These are phyloP conservation scores for Haplosporangium gracile DNA, from an alignment of 192 early-diverging fungal species.

Conservation along the genomic window DNA sequence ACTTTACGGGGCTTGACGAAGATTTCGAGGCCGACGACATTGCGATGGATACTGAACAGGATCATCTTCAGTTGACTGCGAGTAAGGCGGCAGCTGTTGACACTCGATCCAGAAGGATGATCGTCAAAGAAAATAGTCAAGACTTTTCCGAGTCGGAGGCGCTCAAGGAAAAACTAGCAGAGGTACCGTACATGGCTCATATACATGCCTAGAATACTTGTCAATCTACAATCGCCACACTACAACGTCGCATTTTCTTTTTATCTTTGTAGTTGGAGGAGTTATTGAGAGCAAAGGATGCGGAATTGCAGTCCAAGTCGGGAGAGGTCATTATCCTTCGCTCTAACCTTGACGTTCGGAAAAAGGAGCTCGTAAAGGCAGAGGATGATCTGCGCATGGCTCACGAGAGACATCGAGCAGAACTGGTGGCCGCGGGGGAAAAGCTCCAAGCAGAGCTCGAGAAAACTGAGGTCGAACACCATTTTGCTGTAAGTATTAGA, in stretches of 20 bases:
- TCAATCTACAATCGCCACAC: too few relatives aligned
- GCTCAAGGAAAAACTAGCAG: constrained; percentile 15
- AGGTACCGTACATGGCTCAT: constrained; percentile 5
- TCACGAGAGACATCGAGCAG: constrained; percentile 7
- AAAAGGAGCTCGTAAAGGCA: neutral
- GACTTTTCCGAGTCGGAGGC: neutral
- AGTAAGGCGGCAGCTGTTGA: neutral
- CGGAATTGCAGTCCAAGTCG: constrained; percentile 18
- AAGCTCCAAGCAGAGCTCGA: constrained; percentile 20
- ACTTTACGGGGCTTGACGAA: constrained; percentile 7
- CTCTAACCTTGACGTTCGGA: constrained; percentile 15
- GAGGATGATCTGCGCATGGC: neutral
- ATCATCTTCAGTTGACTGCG: neutral
- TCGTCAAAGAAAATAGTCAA: neutral
- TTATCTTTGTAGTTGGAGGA: constrained; percentile 16
- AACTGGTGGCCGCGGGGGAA: constrained; percentile 13
- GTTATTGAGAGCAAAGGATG: constrained; percentile 13
- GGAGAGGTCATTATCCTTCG: constrained; percentile 25
- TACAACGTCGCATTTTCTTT: neutral
- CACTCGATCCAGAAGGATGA: neutral
- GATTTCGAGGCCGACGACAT: constrained; percentile 11
- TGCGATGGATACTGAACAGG: constrained; percentile 8
- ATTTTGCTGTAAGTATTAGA: constrained; percentile 26
- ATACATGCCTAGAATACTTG: too few relatives aligned
- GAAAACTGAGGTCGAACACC: constrained; percentile 28